Percentiles rank a stretch among this genome's conserved stretches.
Conservation (phyloP, 148 eudicot genomes). For the Drosera capensis region DNA sequence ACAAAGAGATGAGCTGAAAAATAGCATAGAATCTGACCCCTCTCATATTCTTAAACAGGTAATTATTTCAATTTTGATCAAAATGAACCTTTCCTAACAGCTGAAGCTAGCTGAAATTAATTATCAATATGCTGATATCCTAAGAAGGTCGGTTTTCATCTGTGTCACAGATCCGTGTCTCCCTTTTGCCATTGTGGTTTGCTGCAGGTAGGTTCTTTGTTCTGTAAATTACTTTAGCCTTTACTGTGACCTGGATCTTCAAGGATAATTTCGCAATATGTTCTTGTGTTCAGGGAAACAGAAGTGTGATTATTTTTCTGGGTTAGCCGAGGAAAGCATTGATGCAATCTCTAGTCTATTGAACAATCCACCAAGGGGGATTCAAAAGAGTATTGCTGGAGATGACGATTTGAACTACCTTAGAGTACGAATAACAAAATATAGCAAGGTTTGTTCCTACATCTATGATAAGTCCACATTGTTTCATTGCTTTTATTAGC, state of each 20-base stretch:
- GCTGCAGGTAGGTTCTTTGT: conserved; percentile 42
- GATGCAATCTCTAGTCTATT: conserved; percentile 15
- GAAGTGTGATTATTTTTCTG: conserved; percentile 36
- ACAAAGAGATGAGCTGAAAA: conserved; percentile 12
- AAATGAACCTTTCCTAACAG: too few species aligned
- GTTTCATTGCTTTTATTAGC: background rate
- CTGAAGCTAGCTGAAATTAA: too few species aligned
- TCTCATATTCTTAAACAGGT: conserved; percentile 40
- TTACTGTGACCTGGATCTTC: background rate
- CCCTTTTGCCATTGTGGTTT: conserved; percentile 70
- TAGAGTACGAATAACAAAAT: conserved; percentile 55
- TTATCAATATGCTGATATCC: too few species aligned
- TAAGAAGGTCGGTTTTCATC: too few species aligned
- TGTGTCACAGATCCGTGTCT: conserved; percentile 43
- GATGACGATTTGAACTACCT: conserved; percentile 16
- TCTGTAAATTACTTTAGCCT: background rate
- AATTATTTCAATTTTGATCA: too few species aligned
- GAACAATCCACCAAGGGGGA: background rate
- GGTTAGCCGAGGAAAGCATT: conserved; percentile 35
- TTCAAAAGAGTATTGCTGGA: conserved; percentile 9
- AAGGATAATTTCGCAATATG: background rate
- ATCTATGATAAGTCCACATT: conserved; percentile 2
- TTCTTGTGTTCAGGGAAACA: conserved; percentile 30
- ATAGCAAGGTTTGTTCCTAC: conserved; percentile 35
- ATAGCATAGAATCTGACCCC: conserved; percentile 12